Conservation (phyloP, 2,329 filamentous ascomycete species). For the Chaetomiaceae sp. region DNA sequence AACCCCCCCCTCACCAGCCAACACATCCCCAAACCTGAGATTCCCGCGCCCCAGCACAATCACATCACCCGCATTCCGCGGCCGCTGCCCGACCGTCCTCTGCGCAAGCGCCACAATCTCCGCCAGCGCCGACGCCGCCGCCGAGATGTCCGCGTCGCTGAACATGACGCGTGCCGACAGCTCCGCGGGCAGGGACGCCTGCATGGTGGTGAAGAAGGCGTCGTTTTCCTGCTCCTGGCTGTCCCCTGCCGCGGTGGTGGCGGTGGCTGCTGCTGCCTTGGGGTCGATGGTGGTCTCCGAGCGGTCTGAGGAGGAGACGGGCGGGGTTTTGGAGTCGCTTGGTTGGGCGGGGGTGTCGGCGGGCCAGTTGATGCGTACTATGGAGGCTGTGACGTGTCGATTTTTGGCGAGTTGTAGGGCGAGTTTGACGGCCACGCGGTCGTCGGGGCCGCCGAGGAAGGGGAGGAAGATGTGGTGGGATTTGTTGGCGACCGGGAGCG, state of each 20-base stretch:
- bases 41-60: slow-evolving; percentile 60
- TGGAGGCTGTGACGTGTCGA: slow-evolving; percentile 69
- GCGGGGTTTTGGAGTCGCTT: background rate
- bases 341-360: slow-evolving; percentile 8
- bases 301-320: background rate
- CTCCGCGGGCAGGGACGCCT: slow-evolving; percentile 31
- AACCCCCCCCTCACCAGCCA: no score
- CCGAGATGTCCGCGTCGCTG: slow-evolving; percentile 40
- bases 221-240: slow-evolving; percentile 29
- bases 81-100: slow-evolving; percentile 54
- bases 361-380: slow-evolving; percentile 53
- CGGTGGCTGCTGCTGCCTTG: background rate
- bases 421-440: slow-evolving; percentile 71
- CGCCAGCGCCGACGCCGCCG: slow-evolving; percentile 30
- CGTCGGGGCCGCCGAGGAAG: slow-evolving; percentile 80
- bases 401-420: slow-evolving; percentile 82
- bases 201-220: slow-evolving; percentile 33
- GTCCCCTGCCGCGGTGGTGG: slow-evolving; percentile 10
- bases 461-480: slow-evolving; percentile 82
- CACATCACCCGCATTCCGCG: slow-evolving; percentile 65
- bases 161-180: slow-evolving; percentile 42
- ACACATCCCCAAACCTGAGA: slow-evolving; percentile 25
- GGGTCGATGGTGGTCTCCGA: slow-evolving; percentile 1
- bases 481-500: slow-evolving; percentile 58
- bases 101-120: slow-evolving; percentile 51